Conservation (phyloP, 208 protist species). For the Angomonas ambiguus region DNA sequence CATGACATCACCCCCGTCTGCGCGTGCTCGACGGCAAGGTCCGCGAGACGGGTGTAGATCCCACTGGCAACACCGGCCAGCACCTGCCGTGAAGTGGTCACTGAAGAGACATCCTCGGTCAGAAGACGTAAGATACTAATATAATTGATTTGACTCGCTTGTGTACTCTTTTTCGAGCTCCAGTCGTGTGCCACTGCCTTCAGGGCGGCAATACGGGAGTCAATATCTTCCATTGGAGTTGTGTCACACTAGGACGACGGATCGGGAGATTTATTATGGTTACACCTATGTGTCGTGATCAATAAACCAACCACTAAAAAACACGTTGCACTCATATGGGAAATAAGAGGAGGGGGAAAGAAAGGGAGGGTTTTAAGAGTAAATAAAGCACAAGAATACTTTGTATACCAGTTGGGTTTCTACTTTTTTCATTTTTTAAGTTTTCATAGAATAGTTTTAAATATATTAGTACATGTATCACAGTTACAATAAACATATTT, state of each 20-base stretch:
- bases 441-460: neutral
- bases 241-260: neutral
- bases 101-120: slow-evolving; percentile 22
- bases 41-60: slow-evolving; percentile 20
- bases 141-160: slow-evolving; percentile 16
- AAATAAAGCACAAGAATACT: too few relatives aligned
- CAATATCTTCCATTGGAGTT: slow-evolving; percentile 4
- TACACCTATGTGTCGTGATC: too few relatives aligned
- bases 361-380: too few relatives aligned
- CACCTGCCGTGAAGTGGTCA: slow-evolving; percentile 6
- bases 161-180: neutral
- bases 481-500: neutral
- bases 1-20: slow-evolving; percentile 39
- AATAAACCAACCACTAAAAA: too few relatives aligned
- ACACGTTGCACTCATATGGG: too few relatives aligned
- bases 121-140: slow-evolving; percentile 22
- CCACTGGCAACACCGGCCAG: neutral
- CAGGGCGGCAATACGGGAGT: slow-evolving; percentile 9
- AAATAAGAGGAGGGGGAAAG: too few relatives aligned
- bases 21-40: slow-evolving; percentile 33
- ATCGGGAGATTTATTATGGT: too few relatives aligned
- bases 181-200: slow-evolving; percentile 11
- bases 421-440: slow-evolving; percentile 4
- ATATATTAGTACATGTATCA: neutral
- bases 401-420: too few relatives aligned